Conservation (phyloP, 2,329 filamentous ascomycete genomes). For the Fusarium annulatum region DNA sequence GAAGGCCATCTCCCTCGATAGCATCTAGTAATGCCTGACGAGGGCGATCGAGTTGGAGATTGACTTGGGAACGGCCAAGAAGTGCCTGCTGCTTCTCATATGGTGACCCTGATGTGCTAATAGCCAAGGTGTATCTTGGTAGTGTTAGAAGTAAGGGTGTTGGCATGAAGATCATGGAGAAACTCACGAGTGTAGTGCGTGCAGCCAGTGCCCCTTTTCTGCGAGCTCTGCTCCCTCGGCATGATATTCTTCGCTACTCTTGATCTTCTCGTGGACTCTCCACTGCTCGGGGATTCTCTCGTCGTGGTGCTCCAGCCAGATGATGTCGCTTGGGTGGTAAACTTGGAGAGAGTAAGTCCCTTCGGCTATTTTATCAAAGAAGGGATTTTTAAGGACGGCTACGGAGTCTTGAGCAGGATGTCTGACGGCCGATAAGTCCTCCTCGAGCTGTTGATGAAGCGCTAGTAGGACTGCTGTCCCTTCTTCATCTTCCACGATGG, state of each 20-base stretch:
- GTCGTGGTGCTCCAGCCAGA: conserved; percentile 51
- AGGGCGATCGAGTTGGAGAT: conserved; percentile 46
- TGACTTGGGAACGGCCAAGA: conserved; percentile 52
- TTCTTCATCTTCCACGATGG: conserved; percentile 54
- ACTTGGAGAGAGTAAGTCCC: conserved; percentile 59
- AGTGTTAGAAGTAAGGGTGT: not conserved
- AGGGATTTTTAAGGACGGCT: conserved; percentile 65
- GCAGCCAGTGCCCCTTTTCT: conserved; percentile 40
- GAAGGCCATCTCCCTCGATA: conserved; percentile 12
- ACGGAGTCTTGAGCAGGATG: conserved; percentile 48
- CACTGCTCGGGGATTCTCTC: conserved; percentile 54
- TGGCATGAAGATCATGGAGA: fast-evolving
- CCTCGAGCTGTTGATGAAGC: conserved; percentile 56
- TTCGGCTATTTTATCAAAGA: conserved; percentile 55
- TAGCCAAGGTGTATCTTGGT: conserved; percentile 8
- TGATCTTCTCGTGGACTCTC: conserved; percentile 28
- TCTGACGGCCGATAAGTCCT: conserved; percentile 48
- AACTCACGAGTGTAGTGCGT: conserved; percentile 49
- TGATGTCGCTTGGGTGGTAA: conserved; percentile 63
- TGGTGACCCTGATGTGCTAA: not conserved
- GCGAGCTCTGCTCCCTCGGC: conserved; percentile 51
- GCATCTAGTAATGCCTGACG: conserved; percentile 49
- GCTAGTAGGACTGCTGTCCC: conserved; percentile 50
- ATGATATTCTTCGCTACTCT: conserved; percentile 31
- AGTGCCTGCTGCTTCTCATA: conserved; percentile 50